Percentiles rank a stretch among this genome's conserved stretches.
These are phyloP conservation scores for Hypoxylon crocopeplum DNA, from an alignment of 495 filamentous ascomycete species.

Conservation along the genomic window DNA sequence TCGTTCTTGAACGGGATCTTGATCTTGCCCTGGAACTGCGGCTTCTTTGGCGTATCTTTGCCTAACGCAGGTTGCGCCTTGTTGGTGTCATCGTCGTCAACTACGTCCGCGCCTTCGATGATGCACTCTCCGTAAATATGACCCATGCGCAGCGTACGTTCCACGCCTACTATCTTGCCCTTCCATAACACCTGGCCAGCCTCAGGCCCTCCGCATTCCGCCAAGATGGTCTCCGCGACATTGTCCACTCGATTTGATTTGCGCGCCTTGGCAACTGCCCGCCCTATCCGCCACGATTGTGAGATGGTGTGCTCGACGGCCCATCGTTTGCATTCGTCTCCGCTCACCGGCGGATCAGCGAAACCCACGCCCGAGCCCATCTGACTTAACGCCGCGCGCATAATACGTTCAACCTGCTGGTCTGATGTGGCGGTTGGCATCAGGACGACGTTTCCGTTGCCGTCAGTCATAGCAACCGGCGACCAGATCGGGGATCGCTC, in stretches of 20 bases:
- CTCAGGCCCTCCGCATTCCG: constrained; percentile 60
- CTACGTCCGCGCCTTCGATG: constrained; percentile 54
- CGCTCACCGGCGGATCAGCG: constrained; percentile 52
- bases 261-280: constrained; percentile 59
- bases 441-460: constrained; percentile 56
- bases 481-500: constrained; percentile 54
- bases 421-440: constrained; percentile 51
- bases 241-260: constrained; percentile 53
- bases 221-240: constrained; percentile 62
- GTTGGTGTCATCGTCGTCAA: constrained; percentile 34
- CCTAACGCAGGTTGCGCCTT: constrained; percentile 1
- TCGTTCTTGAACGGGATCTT: constrained; percentile 72
- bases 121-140: constrained; percentile 61
- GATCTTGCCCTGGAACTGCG: constrained; percentile 46
- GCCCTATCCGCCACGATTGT: constrained; percentile 61
- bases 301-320: constrained; percentile 59
- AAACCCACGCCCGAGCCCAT: constrained; percentile 57
- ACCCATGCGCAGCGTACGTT: constrained; percentile 61
- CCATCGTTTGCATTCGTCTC: constrained; percentile 55
- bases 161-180: constrained; percentile 67
- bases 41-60: neutral
- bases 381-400: constrained; percentile 51
- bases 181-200: constrained; percentile 62
- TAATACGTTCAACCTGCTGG: constrained; percentile 47
- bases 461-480: constrained; percentile 56